Evolutionary conservation across 2,329 filamentous ascomycete genomes (phyloP).

Genomic region (Cladophialophora chaetospira): DNA sequence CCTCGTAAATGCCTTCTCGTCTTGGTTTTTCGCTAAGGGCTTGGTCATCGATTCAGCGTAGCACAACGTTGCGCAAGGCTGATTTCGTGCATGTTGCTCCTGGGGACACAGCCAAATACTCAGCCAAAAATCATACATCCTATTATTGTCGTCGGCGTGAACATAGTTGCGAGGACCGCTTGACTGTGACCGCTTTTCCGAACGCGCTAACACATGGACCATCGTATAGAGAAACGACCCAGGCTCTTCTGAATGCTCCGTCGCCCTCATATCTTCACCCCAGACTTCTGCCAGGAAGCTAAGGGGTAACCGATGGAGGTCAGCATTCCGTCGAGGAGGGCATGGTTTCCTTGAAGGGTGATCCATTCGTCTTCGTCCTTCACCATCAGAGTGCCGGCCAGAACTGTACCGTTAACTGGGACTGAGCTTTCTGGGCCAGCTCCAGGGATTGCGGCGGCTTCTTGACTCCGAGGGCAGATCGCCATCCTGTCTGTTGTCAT

Average conservation of each 20-base stretch:
- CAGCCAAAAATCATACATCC: too few relatives aligned
- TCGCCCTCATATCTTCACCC: neutral
- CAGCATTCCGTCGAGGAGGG: constrained; percentile 49
- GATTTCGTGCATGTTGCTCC: neutral
- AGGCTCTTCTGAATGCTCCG: neutral
- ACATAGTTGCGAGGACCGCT: neutral
- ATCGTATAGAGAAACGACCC: neutral
- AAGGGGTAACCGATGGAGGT: constrained; percentile 44
- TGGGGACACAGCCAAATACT: neutral
- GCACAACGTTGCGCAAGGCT: neutral
- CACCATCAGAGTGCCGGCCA: constrained; percentile 62
- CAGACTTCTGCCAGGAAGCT: constrained; percentile 8
- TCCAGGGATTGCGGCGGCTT: constrained; percentile 46
- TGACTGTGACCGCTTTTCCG: neutral
- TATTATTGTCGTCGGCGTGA: too few relatives aligned
- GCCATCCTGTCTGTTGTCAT: constrained; percentile 58
- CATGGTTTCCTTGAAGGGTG: constrained; percentile 44
- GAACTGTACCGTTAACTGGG: constrained; percentile 58
- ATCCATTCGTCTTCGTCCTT: constrained; percentile 59
- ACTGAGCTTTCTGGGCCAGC: constrained; percentile 46
- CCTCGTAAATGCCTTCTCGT: neutral
- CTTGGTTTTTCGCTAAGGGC: neutral
- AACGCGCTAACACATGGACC: neutral
- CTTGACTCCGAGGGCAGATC: constrained; percentile 53
- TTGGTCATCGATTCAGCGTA: neutral